phyloP scores from a whole-genome alignment of 768 basidiomycete species.

The Phylloporus sp. region DNA sequence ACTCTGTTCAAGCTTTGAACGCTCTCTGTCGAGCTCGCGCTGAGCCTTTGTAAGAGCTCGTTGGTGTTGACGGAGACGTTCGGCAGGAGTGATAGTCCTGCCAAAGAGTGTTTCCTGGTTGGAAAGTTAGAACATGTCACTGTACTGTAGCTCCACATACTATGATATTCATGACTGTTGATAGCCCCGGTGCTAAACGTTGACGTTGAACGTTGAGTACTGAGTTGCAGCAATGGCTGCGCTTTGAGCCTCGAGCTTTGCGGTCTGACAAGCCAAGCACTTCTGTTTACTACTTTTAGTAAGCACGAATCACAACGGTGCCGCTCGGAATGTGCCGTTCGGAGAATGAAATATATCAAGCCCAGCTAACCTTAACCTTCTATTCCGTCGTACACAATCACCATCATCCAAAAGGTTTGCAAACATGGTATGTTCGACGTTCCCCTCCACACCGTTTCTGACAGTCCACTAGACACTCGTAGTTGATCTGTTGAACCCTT shows the following conservation, averaged over 20 bases:
- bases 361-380: slow-evolving; percentile 26
- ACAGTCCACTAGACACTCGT: slow-evolving; percentile 77
- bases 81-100: slow-evolving; percentile 90
- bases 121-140: slow-evolving; percentile 11
- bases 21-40: slow-evolving; percentile 95
- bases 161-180: slow-evolving; percentile 72
- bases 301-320: background rate
- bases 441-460: background rate
- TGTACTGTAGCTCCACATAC: slow-evolving; percentile 32
- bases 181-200: no score
- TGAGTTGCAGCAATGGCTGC: slow-evolving; percentile 10
- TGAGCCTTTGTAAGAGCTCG: slow-evolving; percentile 94
- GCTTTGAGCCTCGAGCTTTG: background rate
- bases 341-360: slow-evolving; percentile 15
- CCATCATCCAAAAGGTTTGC: slow-evolving; percentile 16
- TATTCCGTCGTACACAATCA: slow-evolving; percentile 18
- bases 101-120: slow-evolving; percentile 94
- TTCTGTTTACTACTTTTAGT: background rate
- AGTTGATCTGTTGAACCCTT: slow-evolving; percentile 96
- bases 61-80: slow-evolving; percentile 95
- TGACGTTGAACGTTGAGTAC: slow-evolving; percentile 5
- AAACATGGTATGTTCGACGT: slow-evolving; percentile 16
- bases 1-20: slow-evolving; percentile 87
- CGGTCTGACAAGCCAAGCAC: background rate
- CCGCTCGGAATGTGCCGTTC: slow-evolving; percentile 14